These are phyloP conservation scores for Penicillium sp. DNA, from an alignment of 2,329 filamentous ascomycete species.

Conservation along the genomic window DNA sequence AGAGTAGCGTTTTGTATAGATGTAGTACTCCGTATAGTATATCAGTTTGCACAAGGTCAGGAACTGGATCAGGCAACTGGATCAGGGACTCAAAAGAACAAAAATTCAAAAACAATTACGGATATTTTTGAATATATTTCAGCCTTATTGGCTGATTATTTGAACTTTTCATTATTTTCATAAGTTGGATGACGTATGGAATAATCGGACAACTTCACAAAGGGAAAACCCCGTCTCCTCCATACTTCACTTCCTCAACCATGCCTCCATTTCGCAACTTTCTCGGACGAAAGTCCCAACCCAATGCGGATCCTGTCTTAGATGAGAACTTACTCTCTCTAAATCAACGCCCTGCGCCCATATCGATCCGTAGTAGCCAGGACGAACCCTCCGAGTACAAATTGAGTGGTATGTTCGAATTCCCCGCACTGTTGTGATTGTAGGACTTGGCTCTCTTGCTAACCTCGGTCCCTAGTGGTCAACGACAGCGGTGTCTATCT, in stretches of 20 bases:
- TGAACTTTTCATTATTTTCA: background rate
- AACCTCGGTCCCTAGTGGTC: constrained; percentile 64
- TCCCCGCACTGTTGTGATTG: background rate
- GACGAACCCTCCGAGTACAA: constrained; percentile 73
- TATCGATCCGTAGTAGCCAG: constrained; percentile 61
- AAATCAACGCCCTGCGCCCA: constrained; percentile 44
- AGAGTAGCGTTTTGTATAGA: no score
- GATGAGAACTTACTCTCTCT: constrained; percentile 56
- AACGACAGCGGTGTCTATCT: constrained; percentile 94
- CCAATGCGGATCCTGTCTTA: constrained; percentile 39
- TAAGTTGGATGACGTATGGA: constrained; percentile 2
- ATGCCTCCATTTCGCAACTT: constrained; percentile 73
- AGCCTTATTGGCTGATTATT: background rate
- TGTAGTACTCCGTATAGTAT: no score
- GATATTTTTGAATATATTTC: background rate
- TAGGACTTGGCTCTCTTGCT: constrained; percentile 9
- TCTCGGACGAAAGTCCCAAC: constrained; percentile 60
- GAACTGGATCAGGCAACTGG: constrained; percentile 6
- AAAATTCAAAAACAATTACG: no score
- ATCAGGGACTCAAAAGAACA: background rate
- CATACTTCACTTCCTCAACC: constrained; percentile 16
- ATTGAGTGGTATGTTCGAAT: constrained; percentile 68
- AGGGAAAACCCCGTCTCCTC: background rate
- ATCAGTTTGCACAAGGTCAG: background rate
- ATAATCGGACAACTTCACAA: background rate